Percentiles rank a stretch among this genome's conserved stretches.
phyloP scores from a whole-genome alignment of 768 basidiomycete species.

The Coprinopsis marcescibilis region DNA sequence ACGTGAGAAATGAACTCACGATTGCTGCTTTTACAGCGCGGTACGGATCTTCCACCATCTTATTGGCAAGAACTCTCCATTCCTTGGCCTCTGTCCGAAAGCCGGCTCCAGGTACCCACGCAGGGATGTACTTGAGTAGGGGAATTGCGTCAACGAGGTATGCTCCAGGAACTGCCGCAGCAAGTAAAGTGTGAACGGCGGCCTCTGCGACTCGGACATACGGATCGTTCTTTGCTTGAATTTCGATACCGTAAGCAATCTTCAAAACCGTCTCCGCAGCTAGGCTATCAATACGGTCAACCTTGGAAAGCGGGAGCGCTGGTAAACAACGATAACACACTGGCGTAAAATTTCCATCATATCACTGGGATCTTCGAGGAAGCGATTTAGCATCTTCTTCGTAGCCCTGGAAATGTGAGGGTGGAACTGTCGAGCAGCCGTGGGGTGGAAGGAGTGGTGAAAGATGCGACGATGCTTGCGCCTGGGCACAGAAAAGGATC shows the following conservation, averaged over 20 bases:
- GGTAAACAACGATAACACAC: too few species aligned
- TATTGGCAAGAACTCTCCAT: slow-evolving; percentile 32
- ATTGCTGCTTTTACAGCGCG: slow-evolving; percentile 11
- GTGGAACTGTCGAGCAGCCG: too few species aligned
- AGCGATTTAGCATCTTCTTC: too few species aligned
- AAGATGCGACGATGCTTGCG: slow-evolving; percentile 5
- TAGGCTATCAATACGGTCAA: slow-evolving; percentile 7
- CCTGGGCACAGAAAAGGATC: too few species aligned
- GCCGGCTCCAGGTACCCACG: slow-evolving; percentile 50
- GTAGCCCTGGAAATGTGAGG: too few species aligned
- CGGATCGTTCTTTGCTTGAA: slow-evolving; percentile 38
- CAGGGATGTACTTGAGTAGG: slow-evolving; percentile 34
- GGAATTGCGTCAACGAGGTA: slow-evolving; percentile 36
- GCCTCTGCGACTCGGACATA: slow-evolving; percentile 29
- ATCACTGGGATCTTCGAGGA: too few species aligned
- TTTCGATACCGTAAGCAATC: slow-evolving; percentile 42
- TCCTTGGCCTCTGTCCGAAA: slow-evolving; percentile 42
- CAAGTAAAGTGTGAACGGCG: slow-evolving; percentile 26
- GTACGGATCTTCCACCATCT: slow-evolving; percentile 31
- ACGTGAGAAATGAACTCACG: too few species aligned
- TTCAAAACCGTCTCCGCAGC: slow-evolving; percentile 48
- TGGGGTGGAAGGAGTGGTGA: slow-evolving; percentile 6
- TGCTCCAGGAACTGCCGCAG: slow-evolving; percentile 6
- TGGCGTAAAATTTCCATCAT: too few species aligned
- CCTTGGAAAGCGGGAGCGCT: too few species aligned